phyloP scores from a whole-genome alignment of 495 filamentous ascomycete species.

The Aspergillus mulundensis region DNA sequence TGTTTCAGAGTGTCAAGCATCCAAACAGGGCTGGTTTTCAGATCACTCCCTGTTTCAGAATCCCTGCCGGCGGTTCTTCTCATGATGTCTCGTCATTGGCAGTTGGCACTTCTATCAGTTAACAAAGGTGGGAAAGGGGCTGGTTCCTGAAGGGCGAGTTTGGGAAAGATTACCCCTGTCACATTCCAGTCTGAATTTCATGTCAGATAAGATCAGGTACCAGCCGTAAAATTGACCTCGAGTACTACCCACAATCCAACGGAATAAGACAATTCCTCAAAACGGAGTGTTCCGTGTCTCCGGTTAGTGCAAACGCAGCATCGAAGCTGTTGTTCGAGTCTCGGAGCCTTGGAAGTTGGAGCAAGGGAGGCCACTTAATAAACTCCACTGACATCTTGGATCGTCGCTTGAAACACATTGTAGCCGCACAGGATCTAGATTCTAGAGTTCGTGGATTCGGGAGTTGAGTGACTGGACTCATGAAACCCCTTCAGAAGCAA shows the following conservation, averaged over 20 bases:
- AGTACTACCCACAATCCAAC: too few species aligned
- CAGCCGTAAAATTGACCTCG: background rate
- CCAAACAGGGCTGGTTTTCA: slow-evolving; percentile 7
- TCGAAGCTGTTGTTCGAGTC: background rate
- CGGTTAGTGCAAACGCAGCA: background rate
- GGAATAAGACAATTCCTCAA: too few species aligned
- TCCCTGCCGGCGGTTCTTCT: background rate
- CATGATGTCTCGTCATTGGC: slow-evolving; percentile 2
- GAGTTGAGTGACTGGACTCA: background rate
- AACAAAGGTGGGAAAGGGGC: background rate
- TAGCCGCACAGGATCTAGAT: background rate
- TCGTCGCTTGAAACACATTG: slow-evolving; percentile 1
- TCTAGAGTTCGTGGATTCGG: background rate
- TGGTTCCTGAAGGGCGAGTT: background rate
- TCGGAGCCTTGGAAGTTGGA: background rate
- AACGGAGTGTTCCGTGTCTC: too few species aligned
- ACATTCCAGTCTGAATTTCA: slow-evolving; percentile 2
- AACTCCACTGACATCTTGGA: slow-evolving; percentile 5
- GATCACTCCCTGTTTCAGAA: slow-evolving; percentile 15
- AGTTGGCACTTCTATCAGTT: background rate
- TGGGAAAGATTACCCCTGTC: background rate
- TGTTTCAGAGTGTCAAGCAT: slow-evolving; percentile 22
- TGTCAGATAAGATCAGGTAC: background rate
- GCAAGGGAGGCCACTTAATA: background rate
- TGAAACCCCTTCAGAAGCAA: background rate